phyloP scores from a whole-genome alignment of 2,329 filamentous ascomycete species.

The Pseudogymnoascus sp. region DNA sequence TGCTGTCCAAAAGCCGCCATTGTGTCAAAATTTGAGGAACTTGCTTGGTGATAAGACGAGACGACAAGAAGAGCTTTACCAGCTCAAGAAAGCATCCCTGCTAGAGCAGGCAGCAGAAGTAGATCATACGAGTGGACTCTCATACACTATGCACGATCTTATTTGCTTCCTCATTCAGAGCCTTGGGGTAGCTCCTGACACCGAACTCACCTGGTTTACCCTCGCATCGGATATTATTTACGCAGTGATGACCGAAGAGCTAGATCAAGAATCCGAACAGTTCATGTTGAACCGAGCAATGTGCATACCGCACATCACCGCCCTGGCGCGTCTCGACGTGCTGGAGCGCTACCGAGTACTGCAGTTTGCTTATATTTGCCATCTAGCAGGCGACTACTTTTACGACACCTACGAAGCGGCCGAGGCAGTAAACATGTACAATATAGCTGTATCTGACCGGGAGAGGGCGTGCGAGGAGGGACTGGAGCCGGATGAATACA shows the following conservation, averaged over 20 bases:
- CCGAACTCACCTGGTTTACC: neutral
- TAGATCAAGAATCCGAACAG: neutral
- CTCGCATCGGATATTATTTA: neutral
- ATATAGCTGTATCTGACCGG: neutral
- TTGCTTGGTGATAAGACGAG: neutral
- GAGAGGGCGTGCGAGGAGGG: neutral
- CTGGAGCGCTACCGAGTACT: neutral
- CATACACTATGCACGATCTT: neutral
- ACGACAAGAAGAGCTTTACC: neutral
- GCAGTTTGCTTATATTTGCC: neutral
- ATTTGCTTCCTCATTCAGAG: neutral
- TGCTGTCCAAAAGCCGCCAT: neutral
- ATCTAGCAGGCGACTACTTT: neutral
- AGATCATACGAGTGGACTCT: neutral
- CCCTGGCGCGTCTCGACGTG: neutral
- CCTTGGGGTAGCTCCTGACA: neutral
- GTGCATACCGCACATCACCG: neutral
- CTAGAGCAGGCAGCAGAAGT: neutral
- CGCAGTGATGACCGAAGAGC: neutral
- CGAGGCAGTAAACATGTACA: neutral
- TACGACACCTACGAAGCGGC: neutral
- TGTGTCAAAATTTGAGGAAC: neutral
- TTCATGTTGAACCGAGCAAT: neutral
- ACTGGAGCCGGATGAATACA: neutral
- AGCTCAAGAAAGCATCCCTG: neutral